phyloP scores from a whole-genome alignment of 2,329 filamentous ascomycete genomes.

The Microdochium nivale region DNA sequence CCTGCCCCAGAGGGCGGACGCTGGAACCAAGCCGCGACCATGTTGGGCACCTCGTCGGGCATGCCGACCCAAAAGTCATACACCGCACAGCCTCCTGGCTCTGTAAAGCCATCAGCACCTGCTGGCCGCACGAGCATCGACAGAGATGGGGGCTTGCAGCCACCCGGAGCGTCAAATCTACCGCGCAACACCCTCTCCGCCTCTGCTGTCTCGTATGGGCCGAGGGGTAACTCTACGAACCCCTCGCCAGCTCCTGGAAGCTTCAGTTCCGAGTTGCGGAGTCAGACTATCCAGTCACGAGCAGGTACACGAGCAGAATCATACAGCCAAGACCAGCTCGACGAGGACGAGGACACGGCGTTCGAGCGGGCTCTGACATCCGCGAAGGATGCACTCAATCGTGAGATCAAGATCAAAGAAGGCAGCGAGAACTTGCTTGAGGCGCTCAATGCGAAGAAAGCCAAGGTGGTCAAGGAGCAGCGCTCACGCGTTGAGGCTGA shows the following conservation, averaged over 20 bases:
- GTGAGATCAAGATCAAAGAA: conserved; percentile 96
- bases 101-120: conserved; percentile 25
- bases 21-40: conserved; percentile 25
- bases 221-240: conserved; percentile 61
- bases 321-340: conserved; percentile 46
- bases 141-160: conserved; percentile 44
- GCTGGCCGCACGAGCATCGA: conserved; percentile 41
- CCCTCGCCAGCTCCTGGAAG: conserved; percentile 68
- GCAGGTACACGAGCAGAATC: conserved; percentile 49
- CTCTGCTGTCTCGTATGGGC: conserved; percentile 52
- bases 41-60: conserved; percentile 42
- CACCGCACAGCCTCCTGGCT: conserved; percentile 29
- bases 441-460: conserved; percentile 87
- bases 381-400: conserved; percentile 78
- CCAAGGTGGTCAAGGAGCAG: conserved; percentile 88
- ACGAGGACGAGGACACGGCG: conserved; percentile 49
- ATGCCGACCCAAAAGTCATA: conserved; percentile 46
- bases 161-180: conserved; percentile 30
- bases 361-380: conserved; percentile 67
- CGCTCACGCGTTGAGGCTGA: conserved; percentile 75
- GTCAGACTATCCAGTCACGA: conserved; percentile 57
- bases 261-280: conserved; percentile 82
- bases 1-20: conserved; percentile 18
- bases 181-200: conserved; percentile 37
- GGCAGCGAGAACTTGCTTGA: conserved; percentile 97